Evolutionary conservation across 2,329 filamentous ascomycete genomes (phyloP).

Genomic region (Ophioceras dolichostomum): DNA sequence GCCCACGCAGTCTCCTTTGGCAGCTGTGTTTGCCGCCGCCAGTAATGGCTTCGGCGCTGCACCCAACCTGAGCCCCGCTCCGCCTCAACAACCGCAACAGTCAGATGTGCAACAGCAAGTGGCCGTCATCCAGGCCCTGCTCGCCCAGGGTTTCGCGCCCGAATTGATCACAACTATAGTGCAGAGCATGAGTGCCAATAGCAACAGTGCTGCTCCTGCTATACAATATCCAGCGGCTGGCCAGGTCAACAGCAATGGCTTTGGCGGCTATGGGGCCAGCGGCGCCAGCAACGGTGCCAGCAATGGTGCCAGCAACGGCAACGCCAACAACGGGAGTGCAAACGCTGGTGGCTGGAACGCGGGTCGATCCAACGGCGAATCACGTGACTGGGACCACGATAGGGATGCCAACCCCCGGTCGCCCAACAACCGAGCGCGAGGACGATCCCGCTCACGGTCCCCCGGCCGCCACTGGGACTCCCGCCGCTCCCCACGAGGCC

Average conservation of each 20-base stretch:
- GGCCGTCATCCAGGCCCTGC: slow-evolving; percentile 61
- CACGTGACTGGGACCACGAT: slow-evolving; percentile 49
- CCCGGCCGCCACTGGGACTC: slow-evolving; percentile 62
- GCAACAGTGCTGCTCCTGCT: slow-evolving; percentile 17
- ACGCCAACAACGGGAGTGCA: not conserved
- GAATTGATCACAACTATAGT: slow-evolving; percentile 60
- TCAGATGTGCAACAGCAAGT: slow-evolving; percentile 52
- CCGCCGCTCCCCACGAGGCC: slow-evolving; percentile 50
- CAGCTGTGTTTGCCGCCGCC: slow-evolving; percentile 9
- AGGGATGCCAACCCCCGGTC: slow-evolving; percentile 48
- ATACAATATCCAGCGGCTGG: not conserved
- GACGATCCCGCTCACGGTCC: slow-evolving; percentile 67
- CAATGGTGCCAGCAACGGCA: not conserved
- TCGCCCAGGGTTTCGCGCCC: slow-evolving; percentile 62
- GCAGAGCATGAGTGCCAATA: slow-evolving; percentile 17
- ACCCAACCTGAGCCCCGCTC: slow-evolving; percentile 25
- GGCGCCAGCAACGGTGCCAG: too few relatives aligned
- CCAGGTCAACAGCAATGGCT: not conserved
- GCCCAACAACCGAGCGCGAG: slow-evolving; percentile 35
- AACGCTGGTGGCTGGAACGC: slow-evolving; percentile 1
- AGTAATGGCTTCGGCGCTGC: too few relatives aligned
- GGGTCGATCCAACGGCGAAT: slow-evolving; percentile 24
- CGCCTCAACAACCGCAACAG: too few relatives aligned
- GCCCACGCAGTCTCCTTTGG: slow-evolving; percentile 19
- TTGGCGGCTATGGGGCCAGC: too few relatives aligned